phyloP scores from a whole-genome alignment of 176 grass and related monocot genomes.

The Poa pratensis region DNA sequence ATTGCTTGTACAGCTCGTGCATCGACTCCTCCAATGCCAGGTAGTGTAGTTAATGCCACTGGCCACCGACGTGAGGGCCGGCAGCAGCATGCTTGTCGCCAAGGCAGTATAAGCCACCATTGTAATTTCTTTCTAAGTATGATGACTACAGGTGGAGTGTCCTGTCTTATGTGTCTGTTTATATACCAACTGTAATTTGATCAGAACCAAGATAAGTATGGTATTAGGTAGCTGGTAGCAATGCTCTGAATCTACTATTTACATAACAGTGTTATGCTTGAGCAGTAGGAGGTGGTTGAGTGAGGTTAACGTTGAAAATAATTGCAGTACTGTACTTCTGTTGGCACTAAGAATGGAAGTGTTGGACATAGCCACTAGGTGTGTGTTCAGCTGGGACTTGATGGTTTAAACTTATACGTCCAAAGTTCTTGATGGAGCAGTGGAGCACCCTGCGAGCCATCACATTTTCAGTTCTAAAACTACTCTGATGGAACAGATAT shows the following conservation, averaged over 20 bases:
- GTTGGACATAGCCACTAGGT: too few species aligned
- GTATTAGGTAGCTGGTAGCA: background rate
- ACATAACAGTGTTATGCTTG: background rate
- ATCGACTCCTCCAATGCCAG: background rate
- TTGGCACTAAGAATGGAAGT: too few species aligned
- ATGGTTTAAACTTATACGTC: too few species aligned
- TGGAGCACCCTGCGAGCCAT: too few species aligned
- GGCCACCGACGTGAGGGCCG: background rate
- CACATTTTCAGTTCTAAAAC: constrained; percentile 3
- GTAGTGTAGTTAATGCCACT: background rate
- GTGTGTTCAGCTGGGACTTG: too few species aligned
- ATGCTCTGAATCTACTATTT: background rate
- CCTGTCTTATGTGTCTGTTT: background rate
- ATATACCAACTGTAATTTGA: background rate
- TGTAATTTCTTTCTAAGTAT: background rate
- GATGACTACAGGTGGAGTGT: background rate
- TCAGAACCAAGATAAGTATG: background rate
- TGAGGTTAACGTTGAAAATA: too few species aligned
- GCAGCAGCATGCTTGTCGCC: background rate
- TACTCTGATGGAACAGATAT: constrained; percentile 37
- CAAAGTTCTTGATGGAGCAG: too few species aligned
- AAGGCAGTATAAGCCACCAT: background rate
- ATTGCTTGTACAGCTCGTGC: background rate
- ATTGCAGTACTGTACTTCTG: too few species aligned
- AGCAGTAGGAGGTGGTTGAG: background rate